Evolutionary conservation across 441 rosid genomes (phyloP).

Genomic region (Melastoma candidum): DNA sequence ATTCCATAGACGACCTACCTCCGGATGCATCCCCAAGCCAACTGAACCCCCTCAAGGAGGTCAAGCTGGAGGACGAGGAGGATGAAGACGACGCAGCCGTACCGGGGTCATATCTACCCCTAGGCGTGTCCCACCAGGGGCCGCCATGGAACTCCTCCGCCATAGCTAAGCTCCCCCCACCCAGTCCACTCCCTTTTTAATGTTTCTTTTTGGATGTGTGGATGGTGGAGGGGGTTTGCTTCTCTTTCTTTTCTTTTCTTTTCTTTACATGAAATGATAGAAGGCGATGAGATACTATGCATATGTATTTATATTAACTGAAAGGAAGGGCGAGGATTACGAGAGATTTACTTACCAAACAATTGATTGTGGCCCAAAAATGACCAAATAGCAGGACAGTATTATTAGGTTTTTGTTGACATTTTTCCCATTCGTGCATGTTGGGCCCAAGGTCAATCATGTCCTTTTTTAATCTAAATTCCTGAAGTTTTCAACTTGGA

Average conservation of each 20-base stretch:
- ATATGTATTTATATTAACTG: too few relatives aligned
- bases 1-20: constrained; percentile 52
- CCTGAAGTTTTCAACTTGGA: too few relatives aligned
- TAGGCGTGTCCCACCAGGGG: constrained; percentile 80
- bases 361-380: too few relatives aligned
- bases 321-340: too few relatives aligned
- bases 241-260: too few relatives aligned
- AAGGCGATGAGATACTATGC: too few relatives aligned
- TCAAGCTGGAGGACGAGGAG: constrained; percentile 15
- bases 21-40: constrained; percentile 49
- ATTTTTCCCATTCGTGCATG: too few relatives aligned
- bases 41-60: constrained; percentile 33
- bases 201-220: constrained; percentile 5
- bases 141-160: constrained; percentile 57
- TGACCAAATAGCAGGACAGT: background rate
- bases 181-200: background rate
- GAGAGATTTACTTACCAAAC: too few relatives aligned
- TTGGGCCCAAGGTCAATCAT: too few relatives aligned
- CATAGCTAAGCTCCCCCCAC: constrained; percentile 25
- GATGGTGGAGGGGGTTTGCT: too few relatives aligned
- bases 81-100: constrained; percentile 49
- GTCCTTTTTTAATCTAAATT: too few relatives aligned
- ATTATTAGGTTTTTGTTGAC: background rate
- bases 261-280: too few relatives aligned
- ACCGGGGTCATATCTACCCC: constrained; percentile 26